Percentiles rank a stretch among this genome's conserved stretches.
Conservation (phyloP, 2,329 filamentous ascomycete species). For the Nannizziopsis arthrosporioides region DNA sequence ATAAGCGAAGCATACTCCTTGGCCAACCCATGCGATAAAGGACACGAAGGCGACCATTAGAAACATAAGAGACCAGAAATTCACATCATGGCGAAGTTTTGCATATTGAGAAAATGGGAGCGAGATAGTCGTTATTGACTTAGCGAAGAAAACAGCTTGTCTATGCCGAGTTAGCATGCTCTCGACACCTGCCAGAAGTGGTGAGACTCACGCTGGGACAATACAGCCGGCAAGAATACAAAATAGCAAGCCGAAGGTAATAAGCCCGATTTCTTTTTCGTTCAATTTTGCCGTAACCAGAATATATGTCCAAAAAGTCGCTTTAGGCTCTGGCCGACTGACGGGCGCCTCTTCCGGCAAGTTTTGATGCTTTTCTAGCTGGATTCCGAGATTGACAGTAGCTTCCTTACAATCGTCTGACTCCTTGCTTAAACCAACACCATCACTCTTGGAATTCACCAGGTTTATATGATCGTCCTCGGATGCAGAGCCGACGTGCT, state of each 20-base stretch:
- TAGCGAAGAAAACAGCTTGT: constrained; percentile 73
- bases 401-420: no score
- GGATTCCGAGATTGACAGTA: no score
- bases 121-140: constrained; percentile 64
- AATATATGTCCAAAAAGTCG: neutral
- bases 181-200: constrained; percentile 53
- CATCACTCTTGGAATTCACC: no score
- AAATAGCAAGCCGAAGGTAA: constrained; percentile 61
- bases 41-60: constrained; percentile 67
- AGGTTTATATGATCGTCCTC: neutral
- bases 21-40: constrained; percentile 54
- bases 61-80: constrained; percentile 85
- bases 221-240: no score
- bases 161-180: constrained; percentile 37
- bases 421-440: no score
- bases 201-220: constrained; percentile 27
- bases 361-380: no score
- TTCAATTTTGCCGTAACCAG: constrained; percentile 70
- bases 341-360: no score
- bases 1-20: constrained; percentile 66
- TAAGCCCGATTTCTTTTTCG: constrained; percentile 54
- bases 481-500: no score
- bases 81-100: constrained; percentile 54
- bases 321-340: neutral
- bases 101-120: constrained; percentile 42